A percentile compares a stretch with the other conserved stretches of the same genome.
Conservation (phyloP, 441 rosid species). For the Dalechampia spathulata region DNA sequence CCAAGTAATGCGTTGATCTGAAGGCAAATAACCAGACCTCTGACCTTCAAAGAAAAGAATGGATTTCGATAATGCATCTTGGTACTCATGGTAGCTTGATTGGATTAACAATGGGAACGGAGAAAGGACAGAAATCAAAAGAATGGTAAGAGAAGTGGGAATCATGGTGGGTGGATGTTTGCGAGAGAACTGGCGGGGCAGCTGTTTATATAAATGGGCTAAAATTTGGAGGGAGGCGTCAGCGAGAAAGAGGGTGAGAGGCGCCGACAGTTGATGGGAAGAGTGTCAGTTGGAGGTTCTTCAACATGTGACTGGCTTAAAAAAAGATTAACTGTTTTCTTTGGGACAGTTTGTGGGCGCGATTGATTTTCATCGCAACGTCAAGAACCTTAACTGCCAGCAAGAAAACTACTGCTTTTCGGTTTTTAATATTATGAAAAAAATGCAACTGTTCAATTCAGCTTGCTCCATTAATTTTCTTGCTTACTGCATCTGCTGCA, state of each 20-base stretch:
- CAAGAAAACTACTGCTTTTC: too few species aligned
- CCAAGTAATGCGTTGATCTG: slow-evolving; percentile 66
- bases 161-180: slow-evolving; percentile 2
- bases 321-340: too few species aligned
- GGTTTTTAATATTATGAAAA: too few species aligned
- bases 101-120: slow-evolving; percentile 5
- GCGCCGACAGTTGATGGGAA: slow-evolving; percentile 17
- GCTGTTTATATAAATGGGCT: background rate
- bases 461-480: too few species aligned
- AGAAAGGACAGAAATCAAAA: background rate
- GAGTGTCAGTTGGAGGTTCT: background rate
- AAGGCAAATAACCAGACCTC: slow-evolving; percentile 73
- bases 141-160: slow-evolving; percentile 1
- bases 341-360: too few species aligned
- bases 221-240: slow-evolving; percentile 8
- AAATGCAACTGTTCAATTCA: too few species aligned
- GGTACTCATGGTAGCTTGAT: slow-evolving; percentile 52
- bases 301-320: too few species aligned
- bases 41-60: slow-evolving; percentile 96
- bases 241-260: background rate
- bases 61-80: slow-evolving; percentile 72
- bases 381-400: too few species aligned
- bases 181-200: background rate
- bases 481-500: too few species aligned
- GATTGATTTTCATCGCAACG: too few species aligned